Evolutionary conservation across 306 rosid species (phyloP).

Genomic region (Cucumis melo): DNA sequence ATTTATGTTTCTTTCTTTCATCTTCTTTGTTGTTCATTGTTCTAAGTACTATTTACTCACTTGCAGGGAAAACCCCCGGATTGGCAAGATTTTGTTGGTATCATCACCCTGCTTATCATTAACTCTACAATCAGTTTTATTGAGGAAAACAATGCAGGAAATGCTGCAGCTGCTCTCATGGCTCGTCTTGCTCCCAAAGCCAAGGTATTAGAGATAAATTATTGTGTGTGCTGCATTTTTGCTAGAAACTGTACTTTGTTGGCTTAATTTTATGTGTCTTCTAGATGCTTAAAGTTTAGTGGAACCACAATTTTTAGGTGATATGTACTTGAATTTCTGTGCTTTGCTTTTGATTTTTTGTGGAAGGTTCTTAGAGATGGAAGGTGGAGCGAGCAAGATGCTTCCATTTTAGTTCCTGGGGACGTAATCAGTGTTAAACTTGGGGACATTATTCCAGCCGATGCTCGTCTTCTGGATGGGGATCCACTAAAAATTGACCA

Average conservation of each 20-base stretch:
- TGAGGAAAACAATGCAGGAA: slow-evolving; percentile 96
- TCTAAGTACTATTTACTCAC: background rate
- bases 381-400: slow-evolving; percentile 94
- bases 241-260: background rate
- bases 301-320: background rate
- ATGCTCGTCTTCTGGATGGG: slow-evolving; percentile 97
- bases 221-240: background rate
- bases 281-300: background rate
- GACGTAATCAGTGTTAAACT: slow-evolving; percentile 86
- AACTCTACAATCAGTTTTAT: slow-evolving; percentile 96
- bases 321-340: background rate
- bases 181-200: slow-evolving; percentile 98
- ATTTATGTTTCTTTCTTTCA: background rate
- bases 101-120: slow-evolving; percentile 76
- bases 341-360: slow-evolving; percentile 12
- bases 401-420: slow-evolving; percentile 77
- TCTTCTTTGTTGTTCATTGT: background rate
- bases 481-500: slow-evolving; percentile 97
- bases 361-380: slow-evolving; percentile 90
- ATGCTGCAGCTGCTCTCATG: slow-evolving; percentile 99
- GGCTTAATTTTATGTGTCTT: background rate
- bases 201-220: slow-evolving; percentile 40
- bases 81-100: slow-evolving; percentile 99
- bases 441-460: slow-evolving; percentile 93
- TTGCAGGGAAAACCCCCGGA: slow-evolving; percentile 86